Evolutionary conservation across 2,329 filamentous ascomycete species (phyloP), one percentile per base, ranked within the genome.

Genomic region (Neocatenulostroma microsporum): DNA sequence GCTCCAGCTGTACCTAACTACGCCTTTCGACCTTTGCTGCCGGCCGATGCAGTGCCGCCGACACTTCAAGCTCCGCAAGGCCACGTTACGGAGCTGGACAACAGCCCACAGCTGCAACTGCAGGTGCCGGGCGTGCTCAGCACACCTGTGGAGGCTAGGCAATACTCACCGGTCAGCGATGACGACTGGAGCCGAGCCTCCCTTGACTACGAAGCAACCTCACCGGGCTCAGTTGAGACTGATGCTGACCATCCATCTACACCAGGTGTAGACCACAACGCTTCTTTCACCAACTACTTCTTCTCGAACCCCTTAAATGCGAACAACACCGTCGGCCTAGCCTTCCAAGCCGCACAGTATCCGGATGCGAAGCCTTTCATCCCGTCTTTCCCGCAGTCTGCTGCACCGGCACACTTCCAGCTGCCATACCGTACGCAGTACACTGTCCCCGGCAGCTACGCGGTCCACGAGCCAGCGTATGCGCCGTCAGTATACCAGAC

Each of bases 91-190:
- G 4, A 24, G 21, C 4, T 15, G 5, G 33, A 9, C 6, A 3
- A 4, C n/a, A 11, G 13, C 17, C 20, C 20, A 4, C 14, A 7
- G 14, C 11, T 10, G 29, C 29, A 10, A 15, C 11, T 37, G 13
- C 27, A 30, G 20, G 20, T 35, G 7, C 38, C 38, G 20, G 30
- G 27, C 8, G 39, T 45, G 11, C 36, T 42, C 3, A 14, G 19
- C 11, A 14, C n/a, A 5, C 13, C 13, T 8, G 47, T 51, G 19
- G 46, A 54, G 29, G 33, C 35, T 6, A 34, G 42, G 3, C 30
- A 53, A 19, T 54, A 44, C 37, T 33, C 46, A 19, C 36, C 36
- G 15, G 30, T 50, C 24, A 21, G 30, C 15, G 27, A 43, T 24
- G 32, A 43, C 9, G 44, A 47, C 15, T 54, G 48, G 44, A 19